Percentiles rank a stretch among this genome's conserved stretches.
phyloP scores from a whole-genome alignment of 202 grass and related monocot genomes.

The Hordeum pubiflorum region DNA sequence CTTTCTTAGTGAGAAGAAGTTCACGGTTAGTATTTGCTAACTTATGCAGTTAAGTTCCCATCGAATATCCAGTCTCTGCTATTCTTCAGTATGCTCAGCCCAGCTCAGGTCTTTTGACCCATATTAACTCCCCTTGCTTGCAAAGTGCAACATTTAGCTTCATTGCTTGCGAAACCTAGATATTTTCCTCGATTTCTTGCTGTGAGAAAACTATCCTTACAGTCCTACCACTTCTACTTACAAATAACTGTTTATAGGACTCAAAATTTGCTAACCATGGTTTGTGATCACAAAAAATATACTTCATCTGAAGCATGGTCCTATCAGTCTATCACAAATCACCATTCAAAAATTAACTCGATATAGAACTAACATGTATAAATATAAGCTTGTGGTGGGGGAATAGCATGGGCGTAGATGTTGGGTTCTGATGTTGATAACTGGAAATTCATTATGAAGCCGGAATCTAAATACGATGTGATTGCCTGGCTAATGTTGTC shows the following conservation, averaged over 20 bases:
- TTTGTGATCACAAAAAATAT: neutral
- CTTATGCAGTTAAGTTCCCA: constrained; percentile 11
- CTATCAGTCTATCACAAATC: neutral
- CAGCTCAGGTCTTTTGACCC: neutral
- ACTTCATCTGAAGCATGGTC: neutral
- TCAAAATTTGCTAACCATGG: constrained; percentile 9
- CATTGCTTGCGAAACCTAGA: neutral
- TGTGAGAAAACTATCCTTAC: neutral
- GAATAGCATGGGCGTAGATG: neutral
- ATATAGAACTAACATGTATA: neutral
- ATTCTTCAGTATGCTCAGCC: constrained; percentile 9
- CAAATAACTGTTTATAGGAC: neutral
- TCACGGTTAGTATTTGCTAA: constrained; percentile 49
- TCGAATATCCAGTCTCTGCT: neutral
- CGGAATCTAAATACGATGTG: neutral
- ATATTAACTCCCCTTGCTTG: neutral
- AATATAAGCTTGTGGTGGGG: neutral
- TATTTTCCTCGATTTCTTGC: neutral
- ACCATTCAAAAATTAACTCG: constrained; percentile 9
- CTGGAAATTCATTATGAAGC: constrained; percentile 4
- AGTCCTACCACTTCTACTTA: neutral
- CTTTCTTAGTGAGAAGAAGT: constrained; percentile 75
- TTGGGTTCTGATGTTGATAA: constrained; percentile 1
- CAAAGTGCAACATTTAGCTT: neutral
- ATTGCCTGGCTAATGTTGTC: neutral